These are phyloP conservation scores for Daldinia bambusicola DNA, from an alignment of 495 filamentous ascomycete species.

Conservation along the genomic window DNA sequence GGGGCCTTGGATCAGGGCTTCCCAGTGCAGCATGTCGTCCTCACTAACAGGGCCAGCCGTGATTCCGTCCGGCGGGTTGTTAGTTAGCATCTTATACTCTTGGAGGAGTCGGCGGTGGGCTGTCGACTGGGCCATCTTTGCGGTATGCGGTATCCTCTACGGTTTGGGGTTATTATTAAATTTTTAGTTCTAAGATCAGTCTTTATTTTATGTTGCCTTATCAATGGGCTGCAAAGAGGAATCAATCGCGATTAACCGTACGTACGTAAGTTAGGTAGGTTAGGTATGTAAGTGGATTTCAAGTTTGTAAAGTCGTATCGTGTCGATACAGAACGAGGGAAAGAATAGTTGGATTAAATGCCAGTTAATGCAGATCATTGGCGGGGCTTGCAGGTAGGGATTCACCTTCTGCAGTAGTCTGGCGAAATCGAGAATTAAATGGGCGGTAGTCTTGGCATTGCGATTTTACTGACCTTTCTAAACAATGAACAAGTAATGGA, in stretches of 20 bases:
- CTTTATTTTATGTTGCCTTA: background rate
- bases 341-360: constrained; percentile 1
- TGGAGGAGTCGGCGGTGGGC: constrained; percentile 95
- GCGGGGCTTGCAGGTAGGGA: background rate
- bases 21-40: constrained; percentile 97
- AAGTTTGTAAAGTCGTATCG: background rate
- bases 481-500: too few species aligned
- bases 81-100: constrained; percentile 83
- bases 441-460: too few species aligned
- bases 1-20: constrained; percentile 94
- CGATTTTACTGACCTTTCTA: too few species aligned
- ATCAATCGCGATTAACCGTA: background rate
- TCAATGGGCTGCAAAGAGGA: background rate
- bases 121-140: constrained; percentile 68
- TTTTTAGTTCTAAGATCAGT: background rate
- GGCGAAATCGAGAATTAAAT: too few species aligned
- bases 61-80: constrained; percentile 90
- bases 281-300: background rate
- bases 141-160: background rate
- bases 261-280: too few species aligned
- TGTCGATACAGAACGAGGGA: background rate
- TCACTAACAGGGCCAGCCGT: constrained; percentile 92
- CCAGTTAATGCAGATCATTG: constrained; percentile 5
- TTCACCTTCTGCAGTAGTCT: background rate
- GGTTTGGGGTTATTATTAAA: background rate